Base-by-base conservation (phyloP, 768 basidiomycete genomes). In the Filobasidium wieringae region DNA sequence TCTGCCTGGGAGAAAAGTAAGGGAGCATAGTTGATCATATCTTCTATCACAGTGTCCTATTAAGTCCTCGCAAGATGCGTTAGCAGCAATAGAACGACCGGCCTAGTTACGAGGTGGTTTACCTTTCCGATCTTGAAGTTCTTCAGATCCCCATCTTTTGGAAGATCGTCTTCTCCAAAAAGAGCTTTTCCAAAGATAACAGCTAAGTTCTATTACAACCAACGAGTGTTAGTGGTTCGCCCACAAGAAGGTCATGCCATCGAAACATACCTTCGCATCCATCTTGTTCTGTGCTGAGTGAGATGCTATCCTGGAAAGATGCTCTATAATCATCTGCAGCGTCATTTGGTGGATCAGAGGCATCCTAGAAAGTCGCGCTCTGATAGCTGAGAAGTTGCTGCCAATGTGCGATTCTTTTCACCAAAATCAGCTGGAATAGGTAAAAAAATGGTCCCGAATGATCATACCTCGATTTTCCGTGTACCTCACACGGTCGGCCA, bases 121-220 rank as follows among this genome's bases (percentile, higher is more conserved):
- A 89, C 88, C 82, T 90, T 92, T 68, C 74, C 78, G 15, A 78
- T 77, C 65, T 86, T 83, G n/a, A 91, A 79, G 55, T 77, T 84
- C 22, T 92, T 75, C 17, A 91, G 77, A 68, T 90, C 87, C 0
- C 80, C 82, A 34, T 78, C 81, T 69, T 86, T 86, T 3, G 86
- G 84, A 57, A 89, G 79, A 61, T 92, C 88, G 61, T 95, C 90
- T 72, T 92, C 88, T 6, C 90, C 90, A 64, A 95, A 91, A 47
- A 95, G 81, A 24, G 89, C 88, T 8, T 83, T 78, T 19, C 86
- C 85, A 75, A 93, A 92, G 3, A 91, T 84, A 47, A 95, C 91
- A 2, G 89, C 87, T 24, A 95, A 77, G 68, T 93, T 95, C 77
- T 85, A 29, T 1, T 11, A n/a, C 19, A 39, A 32, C 17, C 9